Evolutionary conservation across 257 asterid species (phyloP).

Genomic region (Solanum raphanifolium): DNA sequence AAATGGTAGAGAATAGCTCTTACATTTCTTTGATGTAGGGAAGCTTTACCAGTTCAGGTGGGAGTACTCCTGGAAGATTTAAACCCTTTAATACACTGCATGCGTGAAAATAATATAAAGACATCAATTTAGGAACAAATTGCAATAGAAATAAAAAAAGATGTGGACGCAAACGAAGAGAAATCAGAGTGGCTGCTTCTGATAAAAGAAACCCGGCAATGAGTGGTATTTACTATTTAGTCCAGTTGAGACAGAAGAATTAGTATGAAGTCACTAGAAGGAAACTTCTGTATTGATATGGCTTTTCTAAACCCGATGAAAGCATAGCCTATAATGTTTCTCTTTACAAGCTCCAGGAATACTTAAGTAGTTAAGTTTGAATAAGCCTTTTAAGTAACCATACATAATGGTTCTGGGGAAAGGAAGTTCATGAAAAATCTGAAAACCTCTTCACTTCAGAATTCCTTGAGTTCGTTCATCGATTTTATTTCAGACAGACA

Average conservation of each 20-base stretch:
- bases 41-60: conserved; percentile 44
- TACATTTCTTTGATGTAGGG: conserved; percentile 62
- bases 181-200: not conserved
- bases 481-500: not conserved
- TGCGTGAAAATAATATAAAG: conserved; percentile 3
- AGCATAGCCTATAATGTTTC: not conserved
- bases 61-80: conserved; percentile 77
- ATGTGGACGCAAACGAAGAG: not conserved
- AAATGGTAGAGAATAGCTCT: conserved; percentile 12
- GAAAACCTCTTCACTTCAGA: not conserved
- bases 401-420: not conserved
- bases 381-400: not conserved
- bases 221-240: not conserved
- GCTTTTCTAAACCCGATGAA: not conserved
- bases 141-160: not conserved
- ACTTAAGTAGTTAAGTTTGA: not conserved
- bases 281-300: not conserved
- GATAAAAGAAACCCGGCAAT: not conserved
- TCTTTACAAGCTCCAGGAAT: not conserved
- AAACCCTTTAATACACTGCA: conserved; percentile 70
- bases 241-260: not conserved
- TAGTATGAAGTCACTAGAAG: not conserved
- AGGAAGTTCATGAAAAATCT: not conserved
- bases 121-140: not conserved
- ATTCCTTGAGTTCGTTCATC: not conserved